phyloP scores from a whole-genome alignment of 495 filamentous ascomycete genomes.

The Durotheca rogersii region DNA sequence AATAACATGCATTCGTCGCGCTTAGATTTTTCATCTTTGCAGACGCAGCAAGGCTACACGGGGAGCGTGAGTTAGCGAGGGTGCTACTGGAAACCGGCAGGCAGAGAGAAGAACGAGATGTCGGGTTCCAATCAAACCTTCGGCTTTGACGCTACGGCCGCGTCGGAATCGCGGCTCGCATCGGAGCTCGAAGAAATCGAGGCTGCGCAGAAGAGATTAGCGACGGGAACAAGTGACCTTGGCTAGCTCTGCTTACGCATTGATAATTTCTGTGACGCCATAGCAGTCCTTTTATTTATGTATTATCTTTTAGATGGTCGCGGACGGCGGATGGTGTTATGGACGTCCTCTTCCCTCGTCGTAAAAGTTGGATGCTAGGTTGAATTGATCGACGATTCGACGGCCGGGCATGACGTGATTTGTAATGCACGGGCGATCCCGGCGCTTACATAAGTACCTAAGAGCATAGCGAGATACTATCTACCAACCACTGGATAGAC shows the following conservation, averaged over 20 bases:
- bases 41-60: constrained; percentile 91
- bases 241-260: constrained; percentile 34
- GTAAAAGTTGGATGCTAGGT: constrained; percentile 13
- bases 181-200: constrained; percentile 33
- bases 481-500: no score
- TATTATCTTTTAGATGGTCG: neutral
- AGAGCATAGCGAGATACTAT: no score
- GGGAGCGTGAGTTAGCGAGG: neutral
- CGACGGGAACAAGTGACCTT: neutral
- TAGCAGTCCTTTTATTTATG: constrained; percentile 17
- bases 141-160: constrained; percentile 40
- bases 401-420: constrained; percentile 34
- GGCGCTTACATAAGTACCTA: neutral
- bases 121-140: constrained; percentile 40
- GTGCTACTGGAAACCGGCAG: constrained; percentile 3
- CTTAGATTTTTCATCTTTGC: constrained; percentile 86
- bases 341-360: neutral
- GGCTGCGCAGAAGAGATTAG: constrained; percentile 22
- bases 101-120: neutral
- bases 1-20: constrained; percentile 99
- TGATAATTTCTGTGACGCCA: constrained; percentile 37
- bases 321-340: neutral
- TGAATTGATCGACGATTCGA: constrained; percentile 6
- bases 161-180: constrained; percentile 24
- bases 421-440: constrained; percentile 17